phyloP scores from a whole-genome alignment of 768 basidiomycete genomes.

The Saitozyma sp. region DNA sequence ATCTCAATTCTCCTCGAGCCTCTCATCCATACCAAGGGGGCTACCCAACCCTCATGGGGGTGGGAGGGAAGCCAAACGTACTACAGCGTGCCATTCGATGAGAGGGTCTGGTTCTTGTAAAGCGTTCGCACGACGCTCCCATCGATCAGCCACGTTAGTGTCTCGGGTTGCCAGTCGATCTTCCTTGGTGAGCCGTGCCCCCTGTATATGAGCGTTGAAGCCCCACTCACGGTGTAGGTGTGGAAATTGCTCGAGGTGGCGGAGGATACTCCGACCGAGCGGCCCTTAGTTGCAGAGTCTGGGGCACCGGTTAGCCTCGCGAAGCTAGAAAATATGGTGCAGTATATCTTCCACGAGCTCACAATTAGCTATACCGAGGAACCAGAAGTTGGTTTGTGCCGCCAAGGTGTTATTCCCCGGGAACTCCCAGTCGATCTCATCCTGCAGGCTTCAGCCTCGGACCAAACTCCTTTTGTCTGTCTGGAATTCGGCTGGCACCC shows the following conservation, averaged over 20 bases:
- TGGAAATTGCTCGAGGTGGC: slow-evolving; percentile 34
- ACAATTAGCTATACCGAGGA: slow-evolving; percentile 41
- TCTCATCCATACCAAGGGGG: neutral
- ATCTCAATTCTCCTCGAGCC: too few relatives aligned
- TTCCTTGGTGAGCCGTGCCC: slow-evolving; percentile 45
- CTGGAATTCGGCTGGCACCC: neutral
- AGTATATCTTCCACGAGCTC: slow-evolving; percentile 5
- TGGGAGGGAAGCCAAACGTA: slow-evolving; percentile 1
- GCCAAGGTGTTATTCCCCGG: slow-evolving; percentile 58
- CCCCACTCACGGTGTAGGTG: slow-evolving; percentile 30
- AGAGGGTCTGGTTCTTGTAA: slow-evolving; percentile 62
- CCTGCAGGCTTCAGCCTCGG: slow-evolving; percentile 5
- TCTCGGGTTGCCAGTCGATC: slow-evolving; percentile 78
- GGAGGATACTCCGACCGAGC: slow-evolving; percentile 16
- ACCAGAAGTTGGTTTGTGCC: slow-evolving; percentile 69
- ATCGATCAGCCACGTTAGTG: slow-evolving; percentile 69
- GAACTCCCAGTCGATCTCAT: slow-evolving; percentile 47
- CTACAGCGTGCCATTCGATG: slow-evolving; percentile 11
- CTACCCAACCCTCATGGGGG: neutral
- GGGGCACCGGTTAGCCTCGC: neutral
- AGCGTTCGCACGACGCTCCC: slow-evolving; percentile 70
- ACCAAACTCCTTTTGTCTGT: neutral
- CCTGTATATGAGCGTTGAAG: neutral
- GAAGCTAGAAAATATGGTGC: neutral
- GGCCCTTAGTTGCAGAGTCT: slow-evolving; percentile 36